Evolutionary conservation across 75 land plant genomes (phyloP), one percentile per base, ranked within the genome.

Genomic region (Selaginella moellendorffii): DNA sequence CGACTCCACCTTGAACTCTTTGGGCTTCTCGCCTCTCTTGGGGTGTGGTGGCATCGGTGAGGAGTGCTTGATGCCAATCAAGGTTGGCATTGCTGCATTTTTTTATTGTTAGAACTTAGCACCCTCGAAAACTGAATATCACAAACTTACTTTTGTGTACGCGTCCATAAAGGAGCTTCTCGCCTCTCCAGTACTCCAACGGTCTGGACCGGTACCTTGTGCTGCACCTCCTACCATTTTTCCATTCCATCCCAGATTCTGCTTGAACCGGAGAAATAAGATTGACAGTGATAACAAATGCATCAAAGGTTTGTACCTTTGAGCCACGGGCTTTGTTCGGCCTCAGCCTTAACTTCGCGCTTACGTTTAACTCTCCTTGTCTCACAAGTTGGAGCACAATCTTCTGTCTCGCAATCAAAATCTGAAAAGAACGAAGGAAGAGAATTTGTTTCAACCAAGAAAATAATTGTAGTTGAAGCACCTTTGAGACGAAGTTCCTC

Each of bases 181-280:
- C 95, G 0, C 95, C 95, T 62, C 76, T 81, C 95, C 95, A 88
- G 52, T 72, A 81, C 53, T 83, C 78, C 46, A 85, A 56, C 61
- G 95, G 95, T 66, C 79, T 80, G 27, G 63, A 73, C 54, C 29
- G 84, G 26, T 74, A 75, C 60, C 92, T 69, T 29, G 85, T 87
- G 69, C 92, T 87, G 23, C 85, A 54, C 64, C 92, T 75, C 0
- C 77, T 67, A 0, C 88, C 92, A 70, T 61, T 42, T 56, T 75
- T 67, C 82, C 88, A 82, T 31, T 42, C 27, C 8, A 77, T 68
- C 26, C 92, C 92, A 65, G 76, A 79, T 22, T 74, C 87, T 87
- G 28, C n/a, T n/a, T n/a, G n/a, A n/a, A n/a, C n/a, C n/a, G n/a
- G n/a, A n/a, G n/a, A n/a, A n/a, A n/a, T n/a, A n/a, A n/a, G n/a